Evolutionary conservation across 2,329 filamentous ascomycete genomes (phyloP).

Genomic region (Penicillium fuscoglaucum): DNA sequence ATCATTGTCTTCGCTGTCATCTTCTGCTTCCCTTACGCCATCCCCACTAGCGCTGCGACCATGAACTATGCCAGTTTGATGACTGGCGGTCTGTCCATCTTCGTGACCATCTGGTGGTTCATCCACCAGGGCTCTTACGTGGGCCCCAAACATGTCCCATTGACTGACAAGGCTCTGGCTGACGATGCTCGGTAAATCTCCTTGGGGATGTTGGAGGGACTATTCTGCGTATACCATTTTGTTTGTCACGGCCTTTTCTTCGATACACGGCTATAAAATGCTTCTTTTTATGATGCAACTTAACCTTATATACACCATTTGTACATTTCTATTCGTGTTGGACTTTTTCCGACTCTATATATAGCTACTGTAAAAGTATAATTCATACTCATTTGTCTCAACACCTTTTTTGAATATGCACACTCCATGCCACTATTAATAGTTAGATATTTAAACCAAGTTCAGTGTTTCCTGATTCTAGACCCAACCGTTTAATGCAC

Average conservation of each 20-base stretch:
- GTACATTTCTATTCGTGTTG: constrained; percentile 15
- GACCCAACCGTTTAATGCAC: neutral
- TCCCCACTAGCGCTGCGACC: constrained; percentile 47
- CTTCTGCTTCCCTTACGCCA: constrained; percentile 58
- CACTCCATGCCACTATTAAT: too few species aligned
- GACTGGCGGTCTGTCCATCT: constrained; percentile 53
- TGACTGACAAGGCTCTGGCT: constrained; percentile 35
- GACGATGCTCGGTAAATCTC: constrained; percentile 32
- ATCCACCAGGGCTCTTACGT: constrained; percentile 36
- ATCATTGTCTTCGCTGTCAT: constrained; percentile 60
- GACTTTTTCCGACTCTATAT: constrained; percentile 1
- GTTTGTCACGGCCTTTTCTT: constrained; percentile 14
- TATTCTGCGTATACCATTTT: constrained; percentile 21
- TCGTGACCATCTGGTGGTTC: constrained; percentile 51
- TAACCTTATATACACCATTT: constrained; percentile 15
- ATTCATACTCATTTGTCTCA: neutral
- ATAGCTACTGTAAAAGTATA: constrained; percentile 11
- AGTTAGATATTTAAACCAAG: neutral
- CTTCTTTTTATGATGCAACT: constrained; percentile 12
- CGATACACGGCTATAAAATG: constrained; percentile 13
- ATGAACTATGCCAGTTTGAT: constrained; percentile 60
- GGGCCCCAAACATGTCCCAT: constrained; percentile 39
- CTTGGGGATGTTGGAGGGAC: neutral
- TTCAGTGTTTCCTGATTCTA: neutral
- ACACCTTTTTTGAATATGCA: too few species aligned